phyloP scores from a whole-genome alignment of 495 filamentous ascomycete genomes.

The Thermothielavioides terrestris region DNA sequence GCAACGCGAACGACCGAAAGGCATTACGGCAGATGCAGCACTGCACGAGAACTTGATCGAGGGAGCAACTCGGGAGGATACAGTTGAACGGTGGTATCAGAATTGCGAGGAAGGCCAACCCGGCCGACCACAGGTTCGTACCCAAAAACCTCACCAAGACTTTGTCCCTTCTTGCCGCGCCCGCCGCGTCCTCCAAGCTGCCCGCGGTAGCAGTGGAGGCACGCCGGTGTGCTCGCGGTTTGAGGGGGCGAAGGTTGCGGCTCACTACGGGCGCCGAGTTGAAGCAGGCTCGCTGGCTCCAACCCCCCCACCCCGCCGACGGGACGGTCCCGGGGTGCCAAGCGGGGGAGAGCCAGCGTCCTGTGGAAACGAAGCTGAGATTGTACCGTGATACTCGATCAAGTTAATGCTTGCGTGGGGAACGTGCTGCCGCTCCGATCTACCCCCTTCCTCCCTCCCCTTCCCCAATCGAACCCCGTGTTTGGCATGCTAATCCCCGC shows the following conservation, averaged over 20 bases:
- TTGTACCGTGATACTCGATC: constrained; percentile 87
- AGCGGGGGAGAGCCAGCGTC: constrained; percentile 22
- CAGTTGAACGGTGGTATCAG: not conserved
- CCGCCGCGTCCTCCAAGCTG: not conserved
- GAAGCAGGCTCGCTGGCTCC: constrained; percentile 37
- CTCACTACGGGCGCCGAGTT: constrained; percentile 81
- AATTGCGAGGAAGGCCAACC: not conserved
- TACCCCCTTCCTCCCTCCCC: constrained; percentile 19
- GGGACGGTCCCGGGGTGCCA: constrained; percentile 17
- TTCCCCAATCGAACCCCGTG: constrained; percentile 9
- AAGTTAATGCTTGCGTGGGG: constrained; percentile 94
- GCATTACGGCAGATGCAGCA: not conserved
- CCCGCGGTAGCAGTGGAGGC: not conserved
- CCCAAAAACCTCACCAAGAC: constrained; percentile 22
- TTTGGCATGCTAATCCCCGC: constrained; percentile 23
- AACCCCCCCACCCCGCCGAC: constrained; percentile 29
- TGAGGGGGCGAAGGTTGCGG: constrained; percentile 40
- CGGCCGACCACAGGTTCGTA: constrained; percentile 22
- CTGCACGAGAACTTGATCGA: not conserved
- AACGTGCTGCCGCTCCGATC: constrained; percentile 75
- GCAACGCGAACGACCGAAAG: constrained; percentile 17
- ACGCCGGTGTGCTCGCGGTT: not conserved
- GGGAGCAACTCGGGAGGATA: not conserved
- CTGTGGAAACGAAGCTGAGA: constrained; percentile 66
- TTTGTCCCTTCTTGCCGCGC: constrained; percentile 6